Percentiles rank a stretch among this genome's conserved stretches.
Conservation (phyloP, 352 stramenopile genomes). For the Phytophthora litchii region DNA sequence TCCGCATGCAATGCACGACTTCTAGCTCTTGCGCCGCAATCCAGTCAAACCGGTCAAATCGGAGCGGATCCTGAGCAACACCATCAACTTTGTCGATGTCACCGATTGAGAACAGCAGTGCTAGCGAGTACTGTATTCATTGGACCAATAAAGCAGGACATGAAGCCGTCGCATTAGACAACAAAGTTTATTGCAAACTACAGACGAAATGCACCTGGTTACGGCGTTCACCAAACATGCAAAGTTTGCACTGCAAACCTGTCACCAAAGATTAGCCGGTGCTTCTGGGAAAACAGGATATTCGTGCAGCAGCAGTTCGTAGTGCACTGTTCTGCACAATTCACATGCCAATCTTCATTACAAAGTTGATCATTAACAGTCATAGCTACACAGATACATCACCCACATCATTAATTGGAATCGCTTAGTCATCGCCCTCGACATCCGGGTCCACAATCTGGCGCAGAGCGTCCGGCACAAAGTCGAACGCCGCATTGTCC, state of each 20-base stretch:
- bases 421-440: constrained; percentile 15
- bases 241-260: too few relatives aligned
- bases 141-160: too few relatives aligned
- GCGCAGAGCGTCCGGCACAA: constrained; percentile 40
- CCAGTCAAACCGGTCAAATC: background rate
- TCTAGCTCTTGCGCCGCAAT: constrained; percentile 1
- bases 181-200: too few relatives aligned
- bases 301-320: background rate
- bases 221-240: too few relatives aligned
- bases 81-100: too few relatives aligned
- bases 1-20: background rate
- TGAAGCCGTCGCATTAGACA: too few relatives aligned
- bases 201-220: too few relatives aligned
- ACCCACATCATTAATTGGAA: constrained; percentile 2
- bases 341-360: background rate
- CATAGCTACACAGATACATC: constrained; percentile 22
- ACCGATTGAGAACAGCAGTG: too few relatives aligned
- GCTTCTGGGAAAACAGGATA: background rate
- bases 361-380: background rate
- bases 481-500: constrained; percentile 32
- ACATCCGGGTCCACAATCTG: constrained; percentile 47
- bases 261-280: background rate
- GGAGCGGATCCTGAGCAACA: background rate
- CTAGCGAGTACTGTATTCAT: too few relatives aligned
- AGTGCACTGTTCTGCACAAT: background rate